Base-by-base conservation (phyloP, 805 yeast genomes). In the Maudiozyma barnettii region DNA sequence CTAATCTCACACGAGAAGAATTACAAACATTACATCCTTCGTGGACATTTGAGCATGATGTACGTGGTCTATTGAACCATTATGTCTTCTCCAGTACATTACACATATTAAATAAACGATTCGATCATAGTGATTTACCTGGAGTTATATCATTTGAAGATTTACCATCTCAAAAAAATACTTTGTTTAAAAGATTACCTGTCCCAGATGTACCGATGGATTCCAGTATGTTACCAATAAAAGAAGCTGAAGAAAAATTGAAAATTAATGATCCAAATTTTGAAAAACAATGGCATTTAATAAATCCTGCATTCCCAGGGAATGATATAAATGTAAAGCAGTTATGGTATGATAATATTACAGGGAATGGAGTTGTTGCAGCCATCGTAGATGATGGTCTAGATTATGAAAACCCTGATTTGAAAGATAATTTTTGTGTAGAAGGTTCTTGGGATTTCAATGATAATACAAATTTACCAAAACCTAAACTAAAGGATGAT, bases 361-460 rank as follows among this genome's bases (percentile, higher is more conserved):
- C 93, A 0, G 99, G 99, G 1, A 65, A 73, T 35, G 91, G 93
- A 5, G 73, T 87, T 5, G 87, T 85, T 1, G 82, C 90, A 1
- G 96, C 97, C 1, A 76, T 93, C 37, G 84, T 93, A 0, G 99
- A 93, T 65, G 99, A 93, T 66, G 99, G 99, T 1, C 65, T 93
- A 23, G 99, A 93, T 67, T 81, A 76, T 60, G 85, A 84, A 46
- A 79, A 81, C 58, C 75, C 72, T 1, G 98, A 93, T 66, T 70
- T 93, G 50, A 68, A 70, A 29, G 78, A 71, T 37, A 85, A 83
- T 56, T 93, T 83, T 63, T 77, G 75, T 58, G 66, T 71, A 13
- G 79, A 78, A 52, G 99, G 98, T 3, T 88, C 96, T 7, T 93
- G 91, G 86, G 99, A 93, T 67, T 93, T 78, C 65, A 93, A 93